Conservation (phyloP, 1,139 yeast species). For the Yamadazyma oceani region DNA sequence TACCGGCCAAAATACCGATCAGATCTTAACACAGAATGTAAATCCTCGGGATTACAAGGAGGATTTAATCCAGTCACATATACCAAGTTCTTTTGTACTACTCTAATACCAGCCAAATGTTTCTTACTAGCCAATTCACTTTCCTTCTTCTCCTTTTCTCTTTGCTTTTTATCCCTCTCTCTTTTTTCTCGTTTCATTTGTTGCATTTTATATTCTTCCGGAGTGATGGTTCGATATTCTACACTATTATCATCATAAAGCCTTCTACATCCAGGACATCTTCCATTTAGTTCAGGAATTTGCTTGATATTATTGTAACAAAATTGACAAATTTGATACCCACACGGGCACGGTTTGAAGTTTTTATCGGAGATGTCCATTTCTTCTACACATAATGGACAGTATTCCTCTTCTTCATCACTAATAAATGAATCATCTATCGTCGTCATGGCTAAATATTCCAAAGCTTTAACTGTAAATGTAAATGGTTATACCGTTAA, state of each 20-base stretch:
- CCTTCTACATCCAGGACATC: constrained; percentile 97
- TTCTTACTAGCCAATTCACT: constrained; percentile 86
- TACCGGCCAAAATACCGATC: constrained; percentile 97
- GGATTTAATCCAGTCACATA: constrained; percentile 97
- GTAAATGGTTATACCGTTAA: too few relatives aligned
- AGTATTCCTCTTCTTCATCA: constrained; percentile 79
- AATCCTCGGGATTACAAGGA: constrained; percentile 83
- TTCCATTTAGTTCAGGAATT: constrained; percentile 91
- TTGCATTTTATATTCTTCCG: constrained; percentile 81
- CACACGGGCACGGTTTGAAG: constrained; percentile 99
- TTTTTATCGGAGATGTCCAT: constrained; percentile 95
- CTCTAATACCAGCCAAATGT: constrained; percentile 95
- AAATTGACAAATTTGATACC: constrained; percentile 97
- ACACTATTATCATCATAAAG: constrained; percentile 91
- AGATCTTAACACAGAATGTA: constrained; percentile 78
- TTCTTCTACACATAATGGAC: constrained; percentile 96
- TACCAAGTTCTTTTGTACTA: constrained; percentile 94
- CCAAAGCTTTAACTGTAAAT: too few relatives aligned
- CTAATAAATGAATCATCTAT: constrained; percentile 57
- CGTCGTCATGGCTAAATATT: too few relatives aligned
- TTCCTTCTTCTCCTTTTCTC: constrained; percentile 90
- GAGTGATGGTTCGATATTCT: constrained; percentile 76
- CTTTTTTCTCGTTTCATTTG: constrained; percentile 78
- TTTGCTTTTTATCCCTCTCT: constrained; percentile 83
- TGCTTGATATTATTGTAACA: constrained; percentile 96